A percentile compares a stretch with the other conserved stretches of the same genome.
These are phyloP conservation scores for Cornus controversa DNA, from an alignment of 148 eudicot genomes.

Conservation along the genomic window DNA sequence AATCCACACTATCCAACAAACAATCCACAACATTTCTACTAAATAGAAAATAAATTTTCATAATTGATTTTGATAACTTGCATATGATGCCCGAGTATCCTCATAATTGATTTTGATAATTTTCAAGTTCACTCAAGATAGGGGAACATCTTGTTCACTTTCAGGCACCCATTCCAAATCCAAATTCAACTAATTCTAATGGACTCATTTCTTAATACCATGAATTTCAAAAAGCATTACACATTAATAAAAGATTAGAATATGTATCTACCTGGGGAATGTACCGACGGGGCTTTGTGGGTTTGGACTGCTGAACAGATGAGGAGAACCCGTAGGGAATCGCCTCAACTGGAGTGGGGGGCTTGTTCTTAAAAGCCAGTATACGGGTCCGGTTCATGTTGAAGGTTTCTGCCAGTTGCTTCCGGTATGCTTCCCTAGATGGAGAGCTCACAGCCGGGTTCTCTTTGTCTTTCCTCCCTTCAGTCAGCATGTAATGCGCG, in stretches of 20 bases:
- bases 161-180: background rate
- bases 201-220: background rate
- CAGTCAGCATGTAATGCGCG: constrained; percentile 87
- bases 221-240: background rate
- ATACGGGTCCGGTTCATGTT: constrained; percentile 89
- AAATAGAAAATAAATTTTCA: no score
- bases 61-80: no score
- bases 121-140: no score
- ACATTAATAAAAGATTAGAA: background rate
- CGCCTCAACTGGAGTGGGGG: constrained; percentile 65
- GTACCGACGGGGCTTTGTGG: constrained; percentile 63
- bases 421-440: constrained; percentile 79
- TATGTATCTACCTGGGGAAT: constrained; percentile 72
- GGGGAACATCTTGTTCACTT: no score
- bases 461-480: constrained; percentile 77
- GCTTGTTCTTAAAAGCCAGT: constrained; percentile 93
- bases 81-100: no score
- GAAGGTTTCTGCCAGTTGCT: constrained; percentile 74
- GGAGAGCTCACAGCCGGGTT: constrained; percentile 72
- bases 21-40: no score
- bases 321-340: constrained; percentile 49
- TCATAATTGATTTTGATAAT: no score
- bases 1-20: no score
- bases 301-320: constrained; percentile 53
- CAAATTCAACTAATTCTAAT: no score